Evolutionary conservation across 306 rosid genomes (phyloP), one percentile per base, ranked within the genome.

Genomic region (Herpetospermum pedunculosum): DNA sequence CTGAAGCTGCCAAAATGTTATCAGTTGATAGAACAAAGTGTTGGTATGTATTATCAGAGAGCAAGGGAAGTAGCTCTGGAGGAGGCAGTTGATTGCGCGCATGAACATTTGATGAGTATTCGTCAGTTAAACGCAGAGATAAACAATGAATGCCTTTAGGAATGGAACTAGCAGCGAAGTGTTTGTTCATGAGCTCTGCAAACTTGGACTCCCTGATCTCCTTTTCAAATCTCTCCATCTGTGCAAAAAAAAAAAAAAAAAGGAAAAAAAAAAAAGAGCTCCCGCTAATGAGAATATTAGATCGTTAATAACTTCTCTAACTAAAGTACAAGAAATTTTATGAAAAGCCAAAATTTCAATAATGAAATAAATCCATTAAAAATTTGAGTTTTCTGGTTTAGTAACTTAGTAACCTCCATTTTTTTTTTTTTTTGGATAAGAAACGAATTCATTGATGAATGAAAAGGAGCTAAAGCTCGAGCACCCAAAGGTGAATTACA

Each of bases 121-220:
- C 98, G 86, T 94, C 97, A 30, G 98, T 91, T 86, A 94, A 85
- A 75, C 97, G 98, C 82, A 94, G 84, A 62, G 98, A 86, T 52
- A 94, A 84, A 74, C 99, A 94, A 77, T 94, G 91, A 77, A 94
- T 91, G 77, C 97, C 96, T 84, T 88, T 94, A 63, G 99, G 99
- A 76, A 94, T 55, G 14, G 99, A 94, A 84, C 96, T 94, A 75
- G 99, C 97, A 5, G 96, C 97, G 38, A 89, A 91, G 82, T 94
- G 99, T 74, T 94, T 94, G 81, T 91, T 91, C 96, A 87, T 87
- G 79, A 89, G 75, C 90, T 94, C 99, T 53, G 92, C 34, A 82
- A 91, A 89, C 78, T 87, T 94, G 50, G 99, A 83, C 80, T 88
- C 96, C 81, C 91, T 91, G 72, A 84, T 78, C 76, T 94, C 97